Evolutionary conservation across 1,139 yeast genomes (phyloP).

Genomic region (Candida tetrigidarum): DNA sequence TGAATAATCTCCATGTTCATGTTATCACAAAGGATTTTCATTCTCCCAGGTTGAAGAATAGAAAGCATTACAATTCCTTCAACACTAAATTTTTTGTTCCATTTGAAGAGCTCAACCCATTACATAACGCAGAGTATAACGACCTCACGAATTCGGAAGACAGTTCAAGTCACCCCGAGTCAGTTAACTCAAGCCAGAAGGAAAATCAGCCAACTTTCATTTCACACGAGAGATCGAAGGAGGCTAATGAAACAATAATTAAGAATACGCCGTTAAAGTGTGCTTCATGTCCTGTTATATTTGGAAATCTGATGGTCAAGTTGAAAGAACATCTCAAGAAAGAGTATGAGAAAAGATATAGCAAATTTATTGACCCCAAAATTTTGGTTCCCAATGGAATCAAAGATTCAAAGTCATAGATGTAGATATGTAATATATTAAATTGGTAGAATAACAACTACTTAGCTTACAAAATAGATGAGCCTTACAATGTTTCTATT

Average conservation of each 20-base stretch:
- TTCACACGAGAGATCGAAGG: constrained; percentile 14
- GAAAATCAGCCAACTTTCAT: constrained; percentile 8
- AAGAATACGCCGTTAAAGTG: constrained; percentile 51
- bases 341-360: constrained; percentile 38
- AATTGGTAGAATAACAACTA: neutral
- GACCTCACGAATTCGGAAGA: neutral
- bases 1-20: constrained; percentile 73
- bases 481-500: neutral
- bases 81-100: constrained; percentile 65
- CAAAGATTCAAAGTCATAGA: no score
- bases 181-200: constrained; percentile 9
- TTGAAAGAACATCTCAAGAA: constrained; percentile 52
- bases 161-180: constrained; percentile 12
- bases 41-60: constrained; percentile 58
- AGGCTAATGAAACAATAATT: constrained; percentile 29
- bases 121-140: neutral
- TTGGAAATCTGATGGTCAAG: constrained; percentile 47
- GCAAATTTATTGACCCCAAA: constrained; percentile 13
- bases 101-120: constrained; percentile 35
- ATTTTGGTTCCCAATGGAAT: constrained; percentile 14
- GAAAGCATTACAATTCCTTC: constrained; percentile 74
- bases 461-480: neutral
- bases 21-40: constrained; percentile 67
- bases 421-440: neutral
- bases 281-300: constrained; percentile 49